Evolutionary conservation across 2,329 filamentous ascomycete genomes (phyloP).

Genomic region (Clonostachys solani): DNA sequence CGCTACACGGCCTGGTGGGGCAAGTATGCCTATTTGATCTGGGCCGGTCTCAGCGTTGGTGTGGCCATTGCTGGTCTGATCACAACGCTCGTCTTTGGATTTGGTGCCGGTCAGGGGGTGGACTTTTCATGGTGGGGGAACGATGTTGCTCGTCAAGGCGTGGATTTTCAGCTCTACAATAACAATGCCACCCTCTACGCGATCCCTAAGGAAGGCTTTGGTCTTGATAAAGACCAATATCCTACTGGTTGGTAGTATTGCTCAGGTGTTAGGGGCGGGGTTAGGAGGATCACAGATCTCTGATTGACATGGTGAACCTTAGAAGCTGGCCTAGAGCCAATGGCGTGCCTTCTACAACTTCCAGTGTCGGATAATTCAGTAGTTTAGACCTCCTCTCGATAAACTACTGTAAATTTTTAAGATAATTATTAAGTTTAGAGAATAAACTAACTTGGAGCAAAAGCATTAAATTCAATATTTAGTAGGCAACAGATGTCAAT

Average conservation of each 20-base stretch:
- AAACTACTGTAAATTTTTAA: too few relatives aligned
- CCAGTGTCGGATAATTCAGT: too few relatives aligned
- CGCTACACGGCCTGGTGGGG: constrained; percentile 17
- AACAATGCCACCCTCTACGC: constrained; percentile 6
- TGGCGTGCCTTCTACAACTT: too few relatives aligned
- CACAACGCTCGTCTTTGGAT: constrained; percentile 10
- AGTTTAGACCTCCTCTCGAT: too few relatives aligned
- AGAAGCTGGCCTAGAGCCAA: too few relatives aligned
- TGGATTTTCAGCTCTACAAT: constrained; percentile 11
- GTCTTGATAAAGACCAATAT: constrained; percentile 6
- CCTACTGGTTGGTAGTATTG: constrained; percentile 5
- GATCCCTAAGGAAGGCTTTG: constrained; percentile 7
- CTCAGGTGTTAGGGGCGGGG: not conserved
- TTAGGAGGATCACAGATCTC: too few relatives aligned
- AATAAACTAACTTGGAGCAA: too few relatives aligned
- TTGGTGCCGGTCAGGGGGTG: constrained; percentile 8
- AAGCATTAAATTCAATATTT: too few relatives aligned
- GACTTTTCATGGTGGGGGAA: constrained; percentile 6
- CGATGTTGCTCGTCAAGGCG: constrained; percentile 5
- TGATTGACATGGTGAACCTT: too few relatives aligned
- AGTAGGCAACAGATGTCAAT: too few relatives aligned
- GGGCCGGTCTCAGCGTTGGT: constrained; percentile 14
- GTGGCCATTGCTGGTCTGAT: constrained; percentile 5
- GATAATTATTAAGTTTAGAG: too few relatives aligned
- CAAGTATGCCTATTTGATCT: constrained; percentile 19